Evolutionary conservation across 805 yeast genomes (phyloP).

Genomic region (Metschnikowia anglica): DNA sequence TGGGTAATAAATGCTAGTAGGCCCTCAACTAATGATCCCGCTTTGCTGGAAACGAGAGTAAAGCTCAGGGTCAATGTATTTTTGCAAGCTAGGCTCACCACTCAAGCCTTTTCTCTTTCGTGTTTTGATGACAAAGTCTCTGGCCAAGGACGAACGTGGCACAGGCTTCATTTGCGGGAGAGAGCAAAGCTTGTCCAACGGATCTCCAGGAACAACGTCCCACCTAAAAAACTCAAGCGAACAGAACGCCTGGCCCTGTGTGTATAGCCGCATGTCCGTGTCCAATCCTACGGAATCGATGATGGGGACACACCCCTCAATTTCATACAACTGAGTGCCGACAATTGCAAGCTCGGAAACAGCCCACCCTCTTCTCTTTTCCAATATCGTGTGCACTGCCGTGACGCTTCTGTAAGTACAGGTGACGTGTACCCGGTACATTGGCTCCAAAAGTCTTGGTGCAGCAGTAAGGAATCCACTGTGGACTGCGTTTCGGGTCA

Average conservation of each 20-base stretch:
- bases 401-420: slow-evolving; percentile 50
- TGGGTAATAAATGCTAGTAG: not conserved
- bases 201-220: slow-evolving; percentile 88
- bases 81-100: slow-evolving; percentile 58
- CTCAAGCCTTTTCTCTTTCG: slow-evolving; percentile 83
- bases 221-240: slow-evolving; percentile 66
- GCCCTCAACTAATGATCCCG: slow-evolving; percentile 31
- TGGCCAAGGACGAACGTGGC: slow-evolving; percentile 62
- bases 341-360: slow-evolving; percentile 52
- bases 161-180: slow-evolving; percentile 79
- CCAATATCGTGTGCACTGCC: slow-evolving; percentile 50
- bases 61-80: slow-evolving; percentile 64
- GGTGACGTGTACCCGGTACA: slow-evolving; percentile 58
- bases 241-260: slow-evolving; percentile 78
- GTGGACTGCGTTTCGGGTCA: slow-evolving; percentile 81
- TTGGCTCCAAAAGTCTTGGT: slow-evolving; percentile 82
- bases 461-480: slow-evolving; percentile 73
- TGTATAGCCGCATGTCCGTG: slow-evolving; percentile 73
- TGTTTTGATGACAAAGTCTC: slow-evolving; percentile 89
- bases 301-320: slow-evolving; percentile 73
- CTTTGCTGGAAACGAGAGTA: slow-evolving; percentile 51
- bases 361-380: slow-evolving; percentile 66
- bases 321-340: slow-evolving; percentile 66
- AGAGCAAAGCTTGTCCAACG: slow-evolving; percentile 62
- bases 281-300: slow-evolving; percentile 90